Base-by-base conservation (phyloP, 495 filamentous ascomycete genomes). In the Penicillium bovifimosum region DNA sequence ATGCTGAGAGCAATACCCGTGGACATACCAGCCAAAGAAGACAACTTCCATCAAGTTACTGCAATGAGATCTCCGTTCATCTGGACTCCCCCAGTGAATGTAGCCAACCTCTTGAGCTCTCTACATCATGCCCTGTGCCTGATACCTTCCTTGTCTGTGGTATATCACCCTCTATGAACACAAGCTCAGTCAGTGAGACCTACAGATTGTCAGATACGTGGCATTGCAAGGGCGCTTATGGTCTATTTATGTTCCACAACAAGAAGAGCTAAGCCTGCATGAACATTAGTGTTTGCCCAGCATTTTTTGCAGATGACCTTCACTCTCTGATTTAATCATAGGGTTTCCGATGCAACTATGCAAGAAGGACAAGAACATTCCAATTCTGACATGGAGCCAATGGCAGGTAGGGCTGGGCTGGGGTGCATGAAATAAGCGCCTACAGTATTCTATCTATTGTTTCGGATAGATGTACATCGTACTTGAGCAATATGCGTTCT, bases 181-280 rank as follows among this genome's bases (percentile, higher is more conserved):
- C 20, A 24, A 2, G 4, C 20, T 24, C 2, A 24, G 20, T 4
- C 20, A 24, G 20, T 24, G 20, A 24, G 29, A 10, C 29, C 9
- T 31, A 31, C 6, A 31, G 29, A 2, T 31, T 31, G 29, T 31
- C 13, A 34, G 32, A 10, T 14, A 16, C 5, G 60, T 62, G 54
- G 58, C 58, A 54, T 17, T 36, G 31, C 3, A 6, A 47, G 34
- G 56, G 62, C 62, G 62, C 59, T 62, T 62, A 62, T 27, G 26
- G 36, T 42, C 51, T 55, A 57, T 60, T 60, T 57, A 56, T 53
- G 59, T 64, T 47, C 46, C 52, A 55, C 62, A 40, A 13, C 61
- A 61, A 38, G 38, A 33, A 36, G 2, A 34, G n/a, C 33, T 27
- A 27, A 34, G 16, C 20, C 32, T 31, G 13, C 20, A 44, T 26